A percentile compares a stretch with the other conserved stretches of the same genome.
Conservation (phyloP, 257 asterid species). For the Euphrasia confusa region DNA sequence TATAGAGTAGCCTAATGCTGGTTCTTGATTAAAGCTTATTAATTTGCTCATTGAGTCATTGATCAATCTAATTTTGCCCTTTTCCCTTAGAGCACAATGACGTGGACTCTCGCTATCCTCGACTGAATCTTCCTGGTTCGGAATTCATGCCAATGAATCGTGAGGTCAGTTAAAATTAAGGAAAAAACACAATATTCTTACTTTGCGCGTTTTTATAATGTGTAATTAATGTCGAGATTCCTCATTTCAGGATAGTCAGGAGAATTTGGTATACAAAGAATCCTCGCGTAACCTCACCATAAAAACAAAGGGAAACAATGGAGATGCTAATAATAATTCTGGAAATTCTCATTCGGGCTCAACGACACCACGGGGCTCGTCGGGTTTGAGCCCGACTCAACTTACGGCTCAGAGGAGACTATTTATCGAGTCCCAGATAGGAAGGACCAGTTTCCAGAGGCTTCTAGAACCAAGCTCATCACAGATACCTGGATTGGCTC, state of each 20-base stretch:
- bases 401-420: constrained; percentile 68
- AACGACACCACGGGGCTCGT: constrained; percentile 45
- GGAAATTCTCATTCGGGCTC: constrained; percentile 39
- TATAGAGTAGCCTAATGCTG: no score
- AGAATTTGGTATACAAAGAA: constrained; percentile 31
- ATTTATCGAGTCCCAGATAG: constrained; percentile 78
- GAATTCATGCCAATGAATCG: constrained; percentile 55
- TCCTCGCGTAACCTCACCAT: constrained; percentile 29
- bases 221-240: not conserved
- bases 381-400: constrained; percentile 47
- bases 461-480: constrained; percentile 87
- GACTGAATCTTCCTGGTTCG: constrained; percentile 63
- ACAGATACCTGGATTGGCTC: constrained; percentile 83
- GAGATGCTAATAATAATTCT: constrained; percentile 32
- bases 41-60: not conserved
- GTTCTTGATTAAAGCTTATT: not conserved
- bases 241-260: constrained; percentile 48
- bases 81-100: constrained; percentile 55
- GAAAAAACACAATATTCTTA: not conserved
- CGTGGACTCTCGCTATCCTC: constrained; percentile 76
- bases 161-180: constrained; percentile 42
- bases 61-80: not conserved
- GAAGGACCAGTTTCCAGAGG: constrained; percentile 84
- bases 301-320: constrained; percentile 39
- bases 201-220: not conserved